A percentile compares a stretch with the other conserved stretches of the same genome.
Conservation (phyloP, 1,139 yeast species). For the Suhomyces coccinellae region DNA sequence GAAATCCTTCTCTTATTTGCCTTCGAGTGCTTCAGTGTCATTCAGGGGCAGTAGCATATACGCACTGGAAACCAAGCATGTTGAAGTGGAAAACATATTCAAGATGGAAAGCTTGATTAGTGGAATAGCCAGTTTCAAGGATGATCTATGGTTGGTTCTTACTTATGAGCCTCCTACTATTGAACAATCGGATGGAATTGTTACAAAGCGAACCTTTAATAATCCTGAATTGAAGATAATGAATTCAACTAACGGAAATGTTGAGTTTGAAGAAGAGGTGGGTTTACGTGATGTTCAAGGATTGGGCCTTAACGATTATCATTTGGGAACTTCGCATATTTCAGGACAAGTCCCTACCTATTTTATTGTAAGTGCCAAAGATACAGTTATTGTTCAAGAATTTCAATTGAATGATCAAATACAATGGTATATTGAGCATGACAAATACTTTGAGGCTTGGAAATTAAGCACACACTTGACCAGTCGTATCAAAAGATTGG, state of each 20-base stretch:
- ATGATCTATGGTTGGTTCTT: slow-evolving; percentile 60
- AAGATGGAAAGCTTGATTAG: slow-evolving; percentile 65
- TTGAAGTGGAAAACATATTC: slow-evolving; percentile 57
- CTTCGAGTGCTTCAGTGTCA: slow-evolving; percentile 68
- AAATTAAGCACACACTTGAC: slow-evolving; percentile 62
- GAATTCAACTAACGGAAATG: slow-evolving; percentile 66
- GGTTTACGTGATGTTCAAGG: slow-evolving; percentile 58
- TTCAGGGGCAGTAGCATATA: slow-evolving; percentile 39
- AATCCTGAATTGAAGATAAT: slow-evolving; percentile 74
- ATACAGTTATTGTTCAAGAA: slow-evolving; percentile 75
- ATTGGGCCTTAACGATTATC: slow-evolving; percentile 80
- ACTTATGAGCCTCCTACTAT: slow-evolving; percentile 51
- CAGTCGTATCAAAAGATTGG: slow-evolving; percentile 49
- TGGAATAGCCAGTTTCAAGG: slow-evolving; percentile 75
- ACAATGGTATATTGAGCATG: slow-evolving; percentile 66
- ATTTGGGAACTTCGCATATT: slow-evolving; percentile 51
- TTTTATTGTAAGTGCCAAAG: slow-evolving; percentile 76
- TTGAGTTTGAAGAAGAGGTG: slow-evolving; percentile 80
- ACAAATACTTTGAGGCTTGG: slow-evolving; percentile 71
- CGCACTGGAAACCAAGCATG: slow-evolving; percentile 51
- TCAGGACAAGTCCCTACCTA: slow-evolving; percentile 43
- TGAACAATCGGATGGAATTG: slow-evolving; percentile 15
- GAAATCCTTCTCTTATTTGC: slow-evolving; percentile 31
- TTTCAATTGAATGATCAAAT: slow-evolving; percentile 66
- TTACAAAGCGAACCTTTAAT: slow-evolving; percentile 27